Base-by-base conservation (phyloP, 2,329 filamentous ascomycete species). In the Talaromyces sp. region DNA sequence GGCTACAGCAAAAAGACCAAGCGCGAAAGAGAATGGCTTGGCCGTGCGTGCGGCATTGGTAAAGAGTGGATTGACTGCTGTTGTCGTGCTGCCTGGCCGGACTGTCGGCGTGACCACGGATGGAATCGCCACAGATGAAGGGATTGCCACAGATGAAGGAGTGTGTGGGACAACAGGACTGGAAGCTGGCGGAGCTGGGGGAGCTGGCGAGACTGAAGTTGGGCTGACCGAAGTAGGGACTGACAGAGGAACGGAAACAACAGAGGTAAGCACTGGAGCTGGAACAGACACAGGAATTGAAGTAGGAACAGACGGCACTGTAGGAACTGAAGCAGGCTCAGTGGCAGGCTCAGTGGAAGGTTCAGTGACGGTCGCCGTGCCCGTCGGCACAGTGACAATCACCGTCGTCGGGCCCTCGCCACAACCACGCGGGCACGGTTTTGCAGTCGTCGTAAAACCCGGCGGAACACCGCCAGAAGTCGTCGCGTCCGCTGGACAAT, bases 391-490 rank as follows among this genome's bases (percentile, higher is more conserved):
- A 31, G 72, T 75, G 31, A 75, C 69, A 29, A 73, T 73, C 51
- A 77, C 74, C 1, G 73, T 75, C 3, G 75, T 76, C 9, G 75
- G 72, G 10, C 67, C 74, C 9, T 70, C 63, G 11, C 71, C 75
- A 61, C 76, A 77, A 13, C 71, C 68, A 7, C 69, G 71, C 2
- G 55, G 41, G 68, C 75, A 77, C 31, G 75, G 69, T 5, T 75
- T 75, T 31, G 76, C 72, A 13, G 71, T 76, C 6, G 76, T 77
- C 11, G 71, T 76, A 71, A 75, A 78, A 51, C 71, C 75, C 54
- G 60, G 52, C 6, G 72, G 69, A 13, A 70, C 64, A 4, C 70
- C 70, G 46, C 55, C 52, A 31, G 27, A 50, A n/a, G 71, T 66
- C 17, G 69, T 62, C 6, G 52, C 63, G 14, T 70, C 70, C 17